These are phyloP conservation scores for Penicillium frequentans DNA, from an alignment of 2,329 filamentous ascomycete species.

Conservation along the genomic window DNA sequence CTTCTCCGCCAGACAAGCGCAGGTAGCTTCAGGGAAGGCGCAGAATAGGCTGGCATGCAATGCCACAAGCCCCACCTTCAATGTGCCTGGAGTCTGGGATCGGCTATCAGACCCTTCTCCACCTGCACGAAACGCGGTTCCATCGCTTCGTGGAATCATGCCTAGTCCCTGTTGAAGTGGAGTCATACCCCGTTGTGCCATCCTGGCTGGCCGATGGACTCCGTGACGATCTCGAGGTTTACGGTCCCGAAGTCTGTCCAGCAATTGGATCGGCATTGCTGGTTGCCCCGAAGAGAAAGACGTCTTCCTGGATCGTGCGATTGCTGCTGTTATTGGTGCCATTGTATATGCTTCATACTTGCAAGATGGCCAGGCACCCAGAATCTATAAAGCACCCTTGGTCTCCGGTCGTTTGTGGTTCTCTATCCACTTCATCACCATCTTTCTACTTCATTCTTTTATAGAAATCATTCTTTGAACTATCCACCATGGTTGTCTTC, in stretches of 20 bases:
- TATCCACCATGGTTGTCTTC: slow-evolving; percentile 35
- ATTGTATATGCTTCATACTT: not conserved
- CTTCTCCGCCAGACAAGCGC: slow-evolving; percentile 14
- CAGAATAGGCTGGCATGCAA: not conserved
- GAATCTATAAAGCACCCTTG: slow-evolving; percentile 26
- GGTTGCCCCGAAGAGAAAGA: slow-evolving; percentile 23
- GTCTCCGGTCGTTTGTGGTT: slow-evolving; percentile 8
- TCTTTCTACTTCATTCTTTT: slow-evolving; percentile 16
- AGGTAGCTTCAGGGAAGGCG: not conserved
- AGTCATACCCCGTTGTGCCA: slow-evolving; percentile 8
- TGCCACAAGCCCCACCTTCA: slow-evolving; percentile 2
- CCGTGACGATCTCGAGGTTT: slow-evolving; percentile 20
- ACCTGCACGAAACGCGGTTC: slow-evolving; percentile 7
- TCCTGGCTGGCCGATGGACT: slow-evolving; percentile 24
- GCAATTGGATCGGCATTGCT: slow-evolving; percentile 17
- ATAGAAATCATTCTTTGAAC: slow-evolving; percentile 12
- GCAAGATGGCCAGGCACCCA: not conserved
- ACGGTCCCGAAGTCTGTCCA: slow-evolving; percentile 5
- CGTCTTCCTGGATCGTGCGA: slow-evolving; percentile 16
- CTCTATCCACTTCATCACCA: slow-evolving; percentile 5
- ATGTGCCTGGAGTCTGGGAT: not conserved
- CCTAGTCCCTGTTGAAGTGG: slow-evolving; percentile 10
- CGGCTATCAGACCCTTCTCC: slow-evolving; percentile 9
- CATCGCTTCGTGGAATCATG: slow-evolving; percentile 1
- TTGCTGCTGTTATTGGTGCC: not conserved